These are phyloP conservation scores for Ceratocystis destructans DNA, from an alignment of 2,329 filamentous ascomycete species.

Conservation along the genomic window DNA sequence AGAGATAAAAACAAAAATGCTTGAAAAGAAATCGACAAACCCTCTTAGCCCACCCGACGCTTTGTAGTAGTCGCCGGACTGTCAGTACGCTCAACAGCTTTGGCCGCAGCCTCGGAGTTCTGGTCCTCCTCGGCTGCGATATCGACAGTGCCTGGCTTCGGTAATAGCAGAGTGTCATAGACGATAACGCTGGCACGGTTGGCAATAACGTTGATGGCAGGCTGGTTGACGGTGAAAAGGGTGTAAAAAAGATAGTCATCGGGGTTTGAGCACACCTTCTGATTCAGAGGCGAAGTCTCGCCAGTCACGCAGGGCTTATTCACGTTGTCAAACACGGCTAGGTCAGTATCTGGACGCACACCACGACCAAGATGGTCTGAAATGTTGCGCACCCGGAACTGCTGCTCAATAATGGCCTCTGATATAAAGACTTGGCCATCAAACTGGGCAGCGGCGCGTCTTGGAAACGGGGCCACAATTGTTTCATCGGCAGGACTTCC, in stretches of 20 bases:
- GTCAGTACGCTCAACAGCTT: neutral
- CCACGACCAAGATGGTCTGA: slow-evolving; percentile 34
- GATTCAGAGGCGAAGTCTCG: slow-evolving; percentile 18
- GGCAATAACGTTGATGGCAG: slow-evolving; percentile 16
- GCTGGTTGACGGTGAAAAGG: slow-evolving; percentile 31
- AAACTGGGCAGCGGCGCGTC: slow-evolving; percentile 32
- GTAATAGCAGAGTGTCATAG: slow-evolving; percentile 9
- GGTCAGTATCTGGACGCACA: slow-evolving; percentile 24
- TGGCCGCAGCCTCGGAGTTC: neutral
- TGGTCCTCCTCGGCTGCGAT: neutral
- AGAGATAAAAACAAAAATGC: neutral
- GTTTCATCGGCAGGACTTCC: slow-evolving; percentile 20
- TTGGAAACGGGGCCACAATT: slow-evolving; percentile 27
- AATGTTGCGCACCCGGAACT: slow-evolving; percentile 32
- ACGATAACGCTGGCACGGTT: slow-evolving; percentile 9
- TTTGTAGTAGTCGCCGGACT: neutral
- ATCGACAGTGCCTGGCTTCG: slow-evolving; percentile 23
- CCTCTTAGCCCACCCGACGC: neutral
- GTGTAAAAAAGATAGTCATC: slow-evolving; percentile 40
- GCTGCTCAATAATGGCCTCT: slow-evolving; percentile 35
- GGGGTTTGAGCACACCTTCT: slow-evolving; percentile 30
- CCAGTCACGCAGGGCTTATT: slow-evolving; percentile 31
- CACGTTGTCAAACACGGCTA: slow-evolving; percentile 31
- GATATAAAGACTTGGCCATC: slow-evolving; percentile 31
- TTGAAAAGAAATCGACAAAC: neutral